Evolutionary conservation across 257 asterid genomes (phyloP).

Genomic region (Gynochthodes officinalis): DNA sequence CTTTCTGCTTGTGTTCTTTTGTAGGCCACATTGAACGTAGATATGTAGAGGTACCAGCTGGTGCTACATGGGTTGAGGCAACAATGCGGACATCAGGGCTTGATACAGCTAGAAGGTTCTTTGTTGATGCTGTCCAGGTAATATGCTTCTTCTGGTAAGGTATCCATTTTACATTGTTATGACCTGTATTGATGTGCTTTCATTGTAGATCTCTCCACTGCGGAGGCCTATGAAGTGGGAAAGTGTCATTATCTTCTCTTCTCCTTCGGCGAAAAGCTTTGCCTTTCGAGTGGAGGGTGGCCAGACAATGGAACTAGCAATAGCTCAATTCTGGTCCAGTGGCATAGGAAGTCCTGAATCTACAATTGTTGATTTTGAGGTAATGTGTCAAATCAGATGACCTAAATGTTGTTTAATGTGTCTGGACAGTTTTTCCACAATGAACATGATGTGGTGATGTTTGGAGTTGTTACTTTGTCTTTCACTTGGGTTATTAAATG

Average conservation of each 20-base stretch:
- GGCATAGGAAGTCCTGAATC: slow-evolving; percentile 83
- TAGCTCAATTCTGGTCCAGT: slow-evolving; percentile 98
- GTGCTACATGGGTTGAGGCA: slow-evolving; percentile 95
- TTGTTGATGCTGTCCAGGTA: slow-evolving; percentile 85
- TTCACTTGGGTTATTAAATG: background rate
- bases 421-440: background rate
- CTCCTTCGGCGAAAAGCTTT: slow-evolving; percentile 92
- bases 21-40: slow-evolving; percentile 85
- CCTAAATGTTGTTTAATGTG: background rate
- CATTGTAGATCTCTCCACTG: slow-evolving; percentile 71
- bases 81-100: slow-evolving; percentile 83
- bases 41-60: slow-evolving; percentile 85
- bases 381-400: slow-evolving; percentile 23
- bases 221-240: slow-evolving; percentile 96
- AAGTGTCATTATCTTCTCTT: slow-evolving; percentile 68
- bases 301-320: slow-evolving; percentile 81
- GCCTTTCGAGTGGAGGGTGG: slow-evolving; percentile 86
- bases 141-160: slow-evolving; percentile 12
- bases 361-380: slow-evolving; percentile 83
- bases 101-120: slow-evolving; percentile 83
- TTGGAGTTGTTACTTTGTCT: background rate
- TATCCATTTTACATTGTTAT: slow-evolving; percentile 12
- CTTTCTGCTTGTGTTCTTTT: slow-evolving; percentile 23
- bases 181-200: slow-evolving; percentile 31
- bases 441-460: background rate